Base-by-base conservation (phyloP, 2,329 filamentous ascomycete genomes). In the Scedosporium minutisporum region DNA sequence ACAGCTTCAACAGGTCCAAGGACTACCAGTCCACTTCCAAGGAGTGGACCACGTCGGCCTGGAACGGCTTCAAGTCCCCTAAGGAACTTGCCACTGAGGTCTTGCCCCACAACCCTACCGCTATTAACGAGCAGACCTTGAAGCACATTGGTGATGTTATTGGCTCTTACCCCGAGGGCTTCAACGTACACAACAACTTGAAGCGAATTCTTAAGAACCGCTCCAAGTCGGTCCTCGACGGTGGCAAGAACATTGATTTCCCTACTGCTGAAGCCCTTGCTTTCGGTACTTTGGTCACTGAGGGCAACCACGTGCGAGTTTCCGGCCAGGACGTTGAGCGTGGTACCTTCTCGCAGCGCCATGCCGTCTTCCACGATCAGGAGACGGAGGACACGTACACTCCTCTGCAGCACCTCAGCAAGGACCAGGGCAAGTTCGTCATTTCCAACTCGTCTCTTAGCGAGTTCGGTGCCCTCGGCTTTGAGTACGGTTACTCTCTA, bases 11-110 rank as follows among this genome's bases (percentile, higher is more conserved):
- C 71, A 92, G 93, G 77, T 96, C 93, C 77, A 97, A 96, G 78
- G 93, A 99, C 71, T 99, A 99, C 78, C 89, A 93, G 76, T 91
- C 95, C 57, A 96, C 90, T 48, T 90, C 93, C 67, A 96, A 96
- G 80, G 95, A 99, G 78, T 99, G 95, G 95, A 87, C 96, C 69
- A 97, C 95, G 7, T 97, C 93, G 60, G 93, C 95, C 63, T 99
- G 95, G 95, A 96, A 99, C 79, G 93, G 93, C 66, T 97, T 99
- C 87, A 97, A 97, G 81, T 96, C 93, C 38, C 95, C 95, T 71
- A 97, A 97, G 82, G 95, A 99, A 78, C 82, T 99, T 66, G 93
- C 93, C 38, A 95, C 88, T 25, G 95, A 99, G 80, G 87, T 97
- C 57, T 82, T 99, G 60, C 93, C 93, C 60, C 95, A 99, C 78